Conservation (phyloP, 805 yeast genomes). For the Starmerella geochares region DNA sequence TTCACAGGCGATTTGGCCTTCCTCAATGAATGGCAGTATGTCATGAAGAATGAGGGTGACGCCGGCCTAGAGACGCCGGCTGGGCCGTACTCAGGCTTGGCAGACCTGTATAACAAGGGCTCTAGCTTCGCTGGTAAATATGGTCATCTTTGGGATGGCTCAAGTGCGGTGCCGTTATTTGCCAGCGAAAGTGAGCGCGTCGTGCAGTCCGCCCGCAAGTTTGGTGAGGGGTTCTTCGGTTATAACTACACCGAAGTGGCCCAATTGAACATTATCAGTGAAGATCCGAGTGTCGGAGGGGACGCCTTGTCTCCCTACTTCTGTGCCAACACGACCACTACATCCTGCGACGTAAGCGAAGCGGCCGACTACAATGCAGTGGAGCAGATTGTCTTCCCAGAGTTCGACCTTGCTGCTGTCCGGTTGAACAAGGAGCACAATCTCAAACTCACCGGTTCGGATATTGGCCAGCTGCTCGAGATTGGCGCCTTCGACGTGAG, state of each 20-base stretch:
- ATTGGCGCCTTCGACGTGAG: constrained; percentile 45
- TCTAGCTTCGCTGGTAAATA: constrained; percentile 38
- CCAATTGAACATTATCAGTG: constrained; percentile 38
- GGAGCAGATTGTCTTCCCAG: constrained; percentile 17
- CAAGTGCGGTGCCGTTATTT: constrained; percentile 38
- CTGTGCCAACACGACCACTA: constrained; percentile 34
- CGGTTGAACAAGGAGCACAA: constrained; percentile 33
- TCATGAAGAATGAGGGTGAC: constrained; percentile 29
- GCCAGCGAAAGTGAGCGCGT: constrained; percentile 27
- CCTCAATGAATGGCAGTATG: constrained; percentile 23
- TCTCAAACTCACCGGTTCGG: constrained; percentile 34
- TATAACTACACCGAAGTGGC: constrained; percentile 34
- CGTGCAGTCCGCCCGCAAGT: constrained; percentile 44
- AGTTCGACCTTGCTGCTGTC: constrained; percentile 26
- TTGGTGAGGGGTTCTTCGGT: constrained; percentile 52
- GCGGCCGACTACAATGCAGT: constrained; percentile 1
- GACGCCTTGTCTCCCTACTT: constrained; percentile 49
- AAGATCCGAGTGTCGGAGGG: constrained; percentile 42
- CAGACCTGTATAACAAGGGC: constrained; percentile 40
- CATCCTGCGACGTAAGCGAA: constrained; percentile 16
- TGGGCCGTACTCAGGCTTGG: constrained; percentile 40
- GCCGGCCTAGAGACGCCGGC: constrained; percentile 37
- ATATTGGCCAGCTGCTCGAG: constrained; percentile 36
- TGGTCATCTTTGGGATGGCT: constrained; percentile 34
- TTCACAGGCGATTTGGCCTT: constrained; percentile 22